Percentiles rank a stretch among this genome's conserved stretches.
Conservation (phyloP, 306 rosid species). For the Canavalia ensiformis region DNA sequence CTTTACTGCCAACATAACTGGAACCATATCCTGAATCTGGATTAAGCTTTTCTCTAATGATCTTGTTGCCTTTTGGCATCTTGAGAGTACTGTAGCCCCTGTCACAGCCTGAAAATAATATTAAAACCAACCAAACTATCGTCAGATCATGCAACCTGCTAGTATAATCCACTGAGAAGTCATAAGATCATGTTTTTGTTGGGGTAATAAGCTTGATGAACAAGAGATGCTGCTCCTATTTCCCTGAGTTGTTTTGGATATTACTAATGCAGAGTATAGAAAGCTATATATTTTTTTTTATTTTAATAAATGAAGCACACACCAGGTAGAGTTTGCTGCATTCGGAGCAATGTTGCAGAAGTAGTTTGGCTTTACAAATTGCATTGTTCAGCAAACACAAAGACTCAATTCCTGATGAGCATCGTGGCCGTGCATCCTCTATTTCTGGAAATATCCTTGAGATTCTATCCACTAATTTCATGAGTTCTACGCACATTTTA, state of each 20-base stretch:
- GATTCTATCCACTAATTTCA: conserved; percentile 64
- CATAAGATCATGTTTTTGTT: neutral
- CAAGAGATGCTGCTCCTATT: conserved; percentile 19
- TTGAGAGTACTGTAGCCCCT: conserved; percentile 64
- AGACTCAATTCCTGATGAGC: conserved; percentile 76
- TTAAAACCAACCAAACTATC: conserved; percentile 27
- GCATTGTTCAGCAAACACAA: conserved; percentile 66
- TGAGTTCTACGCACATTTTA: conserved; percentile 69
- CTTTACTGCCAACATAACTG: conserved; percentile 71
- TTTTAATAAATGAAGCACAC: conserved; percentile 26
- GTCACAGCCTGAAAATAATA: conserved; percentile 75
- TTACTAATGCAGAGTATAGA: neutral
- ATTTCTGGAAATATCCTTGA: conserved; percentile 71
- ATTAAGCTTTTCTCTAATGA: conserved; percentile 73
- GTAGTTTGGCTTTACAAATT: conserved; percentile 65
- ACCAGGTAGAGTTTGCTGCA: conserved; percentile 97
- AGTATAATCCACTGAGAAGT: conserved; percentile 8
- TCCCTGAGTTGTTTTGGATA: conserved; percentile 24
- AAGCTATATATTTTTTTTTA: neutral
- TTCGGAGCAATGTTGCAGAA: conserved; percentile 80
- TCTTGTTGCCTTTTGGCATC: conserved; percentile 64
- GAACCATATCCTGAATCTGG: conserved; percentile 78
- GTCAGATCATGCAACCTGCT: conserved; percentile 26
- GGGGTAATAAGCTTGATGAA: conserved; percentile 2
- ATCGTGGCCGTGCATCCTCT: conserved; percentile 86